phyloP scores from a whole-genome alignment of 202 grass and related monocot genomes.

The Digitaria exilis region DNA sequence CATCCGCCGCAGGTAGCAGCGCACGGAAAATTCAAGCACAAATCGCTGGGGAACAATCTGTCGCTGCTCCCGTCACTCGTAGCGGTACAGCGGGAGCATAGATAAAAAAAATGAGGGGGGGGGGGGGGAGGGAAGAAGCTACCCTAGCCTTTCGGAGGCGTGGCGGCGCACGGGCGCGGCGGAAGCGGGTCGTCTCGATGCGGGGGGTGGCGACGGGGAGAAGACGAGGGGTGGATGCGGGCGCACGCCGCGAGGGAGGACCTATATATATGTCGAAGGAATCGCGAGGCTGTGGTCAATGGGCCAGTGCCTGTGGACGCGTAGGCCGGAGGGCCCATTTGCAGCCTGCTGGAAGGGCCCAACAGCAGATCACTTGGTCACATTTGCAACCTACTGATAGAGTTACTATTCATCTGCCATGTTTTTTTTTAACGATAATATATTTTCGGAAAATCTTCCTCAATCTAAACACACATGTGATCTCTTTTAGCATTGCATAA shows the following conservation, averaged over 20 bases:
- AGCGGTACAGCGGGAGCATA: neutral
- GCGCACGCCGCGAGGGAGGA: neutral
- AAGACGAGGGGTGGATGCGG: neutral
- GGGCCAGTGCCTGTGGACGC: neutral
- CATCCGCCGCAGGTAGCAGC: neutral
- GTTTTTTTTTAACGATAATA: too few species aligned
- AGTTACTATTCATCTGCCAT: too few species aligned
- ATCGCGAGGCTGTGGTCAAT: neutral
- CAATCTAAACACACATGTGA: too few species aligned
- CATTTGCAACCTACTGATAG: too few species aligned
- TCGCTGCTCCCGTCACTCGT: neutral
- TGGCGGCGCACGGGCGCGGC: neutral
- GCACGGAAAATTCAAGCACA: neutral
- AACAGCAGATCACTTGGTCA: too few species aligned
- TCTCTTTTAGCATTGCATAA: too few species aligned
- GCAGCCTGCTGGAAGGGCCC: too few species aligned
- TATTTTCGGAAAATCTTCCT: too few species aligned
- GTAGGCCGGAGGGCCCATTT: neutral
- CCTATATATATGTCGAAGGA: neutral
- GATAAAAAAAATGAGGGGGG: neutral
- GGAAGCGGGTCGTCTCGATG: constrained; percentile 16
- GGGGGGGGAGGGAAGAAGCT: neutral
- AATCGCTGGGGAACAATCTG: neutral
- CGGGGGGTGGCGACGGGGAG: neutral
- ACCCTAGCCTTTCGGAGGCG: constrained; percentile 4